Percentiles rank a stretch among this genome's conserved stretches.
phyloP scores from a whole-genome alignment of 345 rosid genomes.

The Anacardium occidentale region DNA sequence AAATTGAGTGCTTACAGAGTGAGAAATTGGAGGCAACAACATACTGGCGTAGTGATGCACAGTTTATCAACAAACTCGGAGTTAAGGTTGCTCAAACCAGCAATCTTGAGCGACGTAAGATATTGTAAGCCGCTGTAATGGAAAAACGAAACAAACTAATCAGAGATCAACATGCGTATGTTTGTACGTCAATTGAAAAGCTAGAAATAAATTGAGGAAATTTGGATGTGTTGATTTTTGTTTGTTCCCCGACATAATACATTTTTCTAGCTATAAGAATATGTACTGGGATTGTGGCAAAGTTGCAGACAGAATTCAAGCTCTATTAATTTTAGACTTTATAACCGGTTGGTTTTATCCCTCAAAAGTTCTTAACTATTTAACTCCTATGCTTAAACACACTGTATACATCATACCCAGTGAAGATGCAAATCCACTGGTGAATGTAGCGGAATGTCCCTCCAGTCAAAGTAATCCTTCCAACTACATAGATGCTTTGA shows the following conservation, averaged over 20 bases:
- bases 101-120: constrained; percentile 60
- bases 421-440: constrained; percentile 87
- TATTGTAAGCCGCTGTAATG: constrained; percentile 74
- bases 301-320: background rate
- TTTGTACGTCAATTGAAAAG: constrained; percentile 8
- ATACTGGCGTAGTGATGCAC: constrained; percentile 84
- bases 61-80: constrained; percentile 38
- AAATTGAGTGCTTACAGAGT: constrained; percentile 1
- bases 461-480: constrained; percentile 80
- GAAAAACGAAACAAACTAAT: background rate
- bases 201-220: background rate
- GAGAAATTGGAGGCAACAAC: constrained; percentile 14
- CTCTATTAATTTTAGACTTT: background rate
- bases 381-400: background rate
- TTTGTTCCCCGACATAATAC: constrained; percentile 3
- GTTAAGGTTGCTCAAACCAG: constrained; percentile 36
- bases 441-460: constrained; percentile 71
- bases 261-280: background rate
- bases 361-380: background rate
- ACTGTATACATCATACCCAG: constrained; percentile 54
- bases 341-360: background rate
- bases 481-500: constrained; percentile 42
- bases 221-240: background rate
- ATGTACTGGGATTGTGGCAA: background rate
- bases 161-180: constrained; percentile 6